Evolutionary conservation across 2,329 filamentous ascomycete species (phyloP), one percentile per base, ranked within the genome.

Genomic region (Fusarium staphyleae): DNA sequence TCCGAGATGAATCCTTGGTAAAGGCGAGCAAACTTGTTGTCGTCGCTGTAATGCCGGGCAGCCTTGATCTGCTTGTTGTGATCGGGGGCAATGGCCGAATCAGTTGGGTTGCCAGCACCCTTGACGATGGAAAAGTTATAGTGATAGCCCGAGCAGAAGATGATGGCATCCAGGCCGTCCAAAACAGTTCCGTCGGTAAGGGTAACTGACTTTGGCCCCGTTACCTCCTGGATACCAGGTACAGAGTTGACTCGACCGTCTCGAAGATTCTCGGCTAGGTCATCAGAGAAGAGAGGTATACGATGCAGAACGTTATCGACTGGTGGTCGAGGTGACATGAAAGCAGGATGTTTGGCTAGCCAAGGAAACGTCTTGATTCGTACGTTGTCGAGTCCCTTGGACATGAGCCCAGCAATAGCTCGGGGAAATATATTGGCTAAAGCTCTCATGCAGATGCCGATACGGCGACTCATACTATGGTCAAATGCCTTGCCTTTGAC

Each of bases 401-500:
- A 45, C 65, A 67, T 65, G 13, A 66, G 9, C 5, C 36, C 16
- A 29, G 44, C 40, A 13, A 56, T 46, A 12, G 24, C 13, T 15
- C 43, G 53, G 2, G 65, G 65, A 29, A 42, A 57, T 18, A 52
- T 9, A 16, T 30, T 53, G 13, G 44, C 47, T 13, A 66, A 5
- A 5, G 41, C 32, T 49, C 65, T 51, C 8, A 66, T 13, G 15
- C 46, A 62, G 26, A 50, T 55, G 8, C 65, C 63, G 8, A 69
- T 44, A 3, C 72, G 66, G 29, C 70, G 70, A 29, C 66, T 75
- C 39, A 73, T 46, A 29, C 48, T 40, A 13, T 74, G 70, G 50
- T 76, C 74, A 5, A 63, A 65, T 2, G 74, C 72, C 4, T 60
- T 66, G 32, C 74, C 73, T 10, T 75, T 71, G 14, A 67, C 14